Evolutionary conservation across 371 early-diverging fungal species (phyloP), one percentile per base, ranked within the genome.

Genomic region (Chytridium lagenaria): DNA sequence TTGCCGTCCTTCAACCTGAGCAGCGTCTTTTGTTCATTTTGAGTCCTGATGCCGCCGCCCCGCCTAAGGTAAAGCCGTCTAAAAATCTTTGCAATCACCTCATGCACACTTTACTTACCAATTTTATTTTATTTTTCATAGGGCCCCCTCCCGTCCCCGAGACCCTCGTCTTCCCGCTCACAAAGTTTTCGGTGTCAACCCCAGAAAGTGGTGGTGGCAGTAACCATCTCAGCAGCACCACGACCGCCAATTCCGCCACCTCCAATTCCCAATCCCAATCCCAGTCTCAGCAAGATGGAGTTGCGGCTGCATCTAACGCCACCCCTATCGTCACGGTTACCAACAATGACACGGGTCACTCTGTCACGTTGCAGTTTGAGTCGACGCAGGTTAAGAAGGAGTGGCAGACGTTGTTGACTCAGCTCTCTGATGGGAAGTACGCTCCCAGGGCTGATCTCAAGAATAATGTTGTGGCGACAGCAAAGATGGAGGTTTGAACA

Each of bases 281-380:
- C n/a, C n/a, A n/a, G n/a, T n/a, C n/a, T n/a, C n/a, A n/a, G n/a
- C n/a, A n/a, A n/a, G n/a, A n/a, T n/a, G 26, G 26, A 7, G 55
- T 28, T 10, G 5, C 55, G 10, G 19, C 55, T 7, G 26, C 63
- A 3, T 26, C 33, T 10, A 36, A 36, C 12, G 12, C 26, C 36
- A 26, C 10, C 26, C 55, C 55, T 5, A 7, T 63, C 34, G 10
- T 63, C 16, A 3, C 15, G 12, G 16, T 63, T 16, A 63, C 63
- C 12, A 19, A 63, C 36, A 34, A 15, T 12, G 63, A 63, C 3
- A 31, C 34, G 36, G 10, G 7, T 5, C 34, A 63, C 63, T 31
- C 37, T 16, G 34, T 63, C 37, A 63, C 63, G 3, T 34, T 63
- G 31, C 63, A 63, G 37, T 63, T 63, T 63, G 63, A 63, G 63